A percentile compares a stretch with the other conserved stretches of the same genome.
Evolutionary conservation across 495 filamentous ascomycete genomes (phyloP).

Genomic region (Monascus purpureus): DNA sequence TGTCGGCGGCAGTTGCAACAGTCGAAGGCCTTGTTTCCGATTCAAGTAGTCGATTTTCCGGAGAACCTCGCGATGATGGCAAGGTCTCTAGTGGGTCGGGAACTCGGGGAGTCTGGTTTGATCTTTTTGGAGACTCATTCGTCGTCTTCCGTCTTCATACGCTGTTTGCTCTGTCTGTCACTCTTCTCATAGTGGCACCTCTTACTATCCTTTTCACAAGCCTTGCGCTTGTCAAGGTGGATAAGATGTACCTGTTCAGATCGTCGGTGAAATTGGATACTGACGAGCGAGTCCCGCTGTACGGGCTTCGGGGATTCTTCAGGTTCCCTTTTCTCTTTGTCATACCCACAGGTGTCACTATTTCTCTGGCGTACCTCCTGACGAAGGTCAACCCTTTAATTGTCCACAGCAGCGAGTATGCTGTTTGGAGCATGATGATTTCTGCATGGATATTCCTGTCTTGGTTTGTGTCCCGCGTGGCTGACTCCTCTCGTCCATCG

Average conservation of each 20-base stretch:
- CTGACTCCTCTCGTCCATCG: constrained; percentile 70
- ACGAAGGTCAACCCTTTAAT: constrained; percentile 77
- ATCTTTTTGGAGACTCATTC: constrained; percentile 72
- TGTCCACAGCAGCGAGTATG: constrained; percentile 71
- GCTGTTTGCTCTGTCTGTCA: constrained; percentile 76
- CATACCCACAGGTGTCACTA: constrained; percentile 49
- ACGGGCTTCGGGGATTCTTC: constrained; percentile 71
- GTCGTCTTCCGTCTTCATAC: constrained; percentile 66
- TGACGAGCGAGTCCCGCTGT: constrained; percentile 46
- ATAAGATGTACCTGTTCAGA: constrained; percentile 75
- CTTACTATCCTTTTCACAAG: constrained; percentile 53
- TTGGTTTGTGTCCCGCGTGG: constrained; percentile 75
- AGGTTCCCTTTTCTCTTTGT: constrained; percentile 67
- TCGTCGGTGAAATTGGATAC: constrained; percentile 41
- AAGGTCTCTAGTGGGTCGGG: constrained; percentile 56
- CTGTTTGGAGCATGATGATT: constrained; percentile 78
- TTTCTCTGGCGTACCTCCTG: constrained; percentile 65
- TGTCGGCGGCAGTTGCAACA: constrained; percentile 64
- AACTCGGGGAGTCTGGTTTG: constrained; percentile 78
- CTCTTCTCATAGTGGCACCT: constrained; percentile 64
- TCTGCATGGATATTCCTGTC: constrained; percentile 64
- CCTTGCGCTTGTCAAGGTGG: constrained; percentile 46
- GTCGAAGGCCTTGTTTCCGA: constrained; percentile 57
- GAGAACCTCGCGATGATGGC: constrained; percentile 37
- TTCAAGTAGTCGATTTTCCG: constrained; percentile 53